Percentiles rank a stretch among this genome's conserved stretches.
phyloP scores from a whole-genome alignment of 352 stramenopile genomes.

The Sclerospora graminicola region DNA sequence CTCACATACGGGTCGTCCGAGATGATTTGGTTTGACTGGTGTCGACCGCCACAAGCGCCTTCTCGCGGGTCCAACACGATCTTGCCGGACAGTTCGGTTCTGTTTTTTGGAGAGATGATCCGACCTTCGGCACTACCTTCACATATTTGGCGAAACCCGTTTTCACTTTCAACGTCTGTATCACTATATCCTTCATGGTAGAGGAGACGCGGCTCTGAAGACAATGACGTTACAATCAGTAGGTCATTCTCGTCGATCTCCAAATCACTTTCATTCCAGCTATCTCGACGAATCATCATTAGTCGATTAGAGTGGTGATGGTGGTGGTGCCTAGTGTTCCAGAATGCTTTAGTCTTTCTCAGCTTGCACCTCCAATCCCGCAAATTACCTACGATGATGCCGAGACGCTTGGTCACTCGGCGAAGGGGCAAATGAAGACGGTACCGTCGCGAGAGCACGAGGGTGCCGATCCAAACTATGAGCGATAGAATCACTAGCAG shows the following conservation, averaged over 20 bases:
- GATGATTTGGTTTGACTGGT: constrained; percentile 80
- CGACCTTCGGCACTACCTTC: constrained; percentile 23
- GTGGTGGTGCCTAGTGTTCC: constrained; percentile 6
- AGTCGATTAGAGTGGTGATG: constrained; percentile 4
- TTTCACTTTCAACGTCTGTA: neutral
- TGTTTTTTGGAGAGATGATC: constrained; percentile 7
- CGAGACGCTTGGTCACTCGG: constrained; percentile 18
- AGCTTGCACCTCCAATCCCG: constrained; percentile 8
- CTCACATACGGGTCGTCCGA: constrained; percentile 80
- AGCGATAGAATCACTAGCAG: constrained; percentile 31
- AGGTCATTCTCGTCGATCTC: constrained; percentile 66
- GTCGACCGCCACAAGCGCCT: constrained; percentile 51
- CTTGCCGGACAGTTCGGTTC: constrained; percentile 19
- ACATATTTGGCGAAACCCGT: constrained; percentile 1
- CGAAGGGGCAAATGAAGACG: constrained; percentile 40
- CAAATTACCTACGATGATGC: constrained; percentile 13
- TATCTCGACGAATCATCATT: constrained; percentile 5
- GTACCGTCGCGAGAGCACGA: constrained; percentile 37
- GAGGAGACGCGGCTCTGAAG: constrained; percentile 31
- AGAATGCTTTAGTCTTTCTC: constrained; percentile 1
- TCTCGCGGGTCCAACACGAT: constrained; percentile 60
- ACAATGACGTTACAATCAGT: constrained; percentile 64
- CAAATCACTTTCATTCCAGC: constrained; percentile 21
- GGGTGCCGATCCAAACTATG: constrained; percentile 27
- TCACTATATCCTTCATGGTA: constrained; percentile 2